phyloP scores from a whole-genome alignment of 2,329 filamentous ascomycete species.

The Cryphonectria nitschkei region DNA sequence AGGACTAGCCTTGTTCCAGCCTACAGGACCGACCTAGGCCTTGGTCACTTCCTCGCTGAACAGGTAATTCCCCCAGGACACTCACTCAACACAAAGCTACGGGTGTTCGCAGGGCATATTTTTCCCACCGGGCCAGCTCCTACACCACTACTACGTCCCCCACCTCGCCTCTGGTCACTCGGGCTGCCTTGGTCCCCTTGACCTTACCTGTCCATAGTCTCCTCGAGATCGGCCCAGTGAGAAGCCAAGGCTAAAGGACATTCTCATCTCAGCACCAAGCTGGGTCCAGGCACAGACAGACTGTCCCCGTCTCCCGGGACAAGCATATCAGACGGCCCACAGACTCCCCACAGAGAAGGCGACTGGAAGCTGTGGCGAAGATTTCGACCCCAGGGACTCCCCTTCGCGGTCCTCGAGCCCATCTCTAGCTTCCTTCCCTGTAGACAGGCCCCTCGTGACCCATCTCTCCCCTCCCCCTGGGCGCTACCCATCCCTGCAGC shows the following conservation, averaged over 20 bases:
- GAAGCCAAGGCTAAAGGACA: background rate
- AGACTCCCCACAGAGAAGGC: slow-evolving; percentile 8
- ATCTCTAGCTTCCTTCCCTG: slow-evolving; percentile 3
- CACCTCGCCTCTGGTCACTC: background rate
- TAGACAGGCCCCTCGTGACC: slow-evolving; percentile 3
- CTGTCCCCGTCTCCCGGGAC: slow-evolving; percentile 15
- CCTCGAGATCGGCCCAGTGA: background rate
- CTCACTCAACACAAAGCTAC: slow-evolving; percentile 6
- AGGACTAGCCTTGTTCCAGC: slow-evolving; percentile 18
- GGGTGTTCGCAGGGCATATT: background rate
- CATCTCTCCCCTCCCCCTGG: slow-evolving; percentile 12
- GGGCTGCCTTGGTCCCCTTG: background rate
- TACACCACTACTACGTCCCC: background rate
- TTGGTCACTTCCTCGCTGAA: slow-evolving; percentile 9
- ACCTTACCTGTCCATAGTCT: background rate
- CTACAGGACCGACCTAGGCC: slow-evolving; percentile 17
- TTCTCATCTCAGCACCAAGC: slow-evolving; percentile 3
- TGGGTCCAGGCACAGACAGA: slow-evolving; percentile 11
- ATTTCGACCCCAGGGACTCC: background rate
- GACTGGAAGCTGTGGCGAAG: slow-evolving; percentile 17
- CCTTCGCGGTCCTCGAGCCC: slow-evolving; percentile 10
- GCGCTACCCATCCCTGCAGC: slow-evolving; percentile 12
- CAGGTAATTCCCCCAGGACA: background rate
- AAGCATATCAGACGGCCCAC: slow-evolving; percentile 18
- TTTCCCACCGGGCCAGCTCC: background rate